Evolutionary conservation across 352 stramenopile genomes (phyloP), one percentile per base, ranked within the genome.

Genomic region (Phytophthora pluvialis): DNA sequence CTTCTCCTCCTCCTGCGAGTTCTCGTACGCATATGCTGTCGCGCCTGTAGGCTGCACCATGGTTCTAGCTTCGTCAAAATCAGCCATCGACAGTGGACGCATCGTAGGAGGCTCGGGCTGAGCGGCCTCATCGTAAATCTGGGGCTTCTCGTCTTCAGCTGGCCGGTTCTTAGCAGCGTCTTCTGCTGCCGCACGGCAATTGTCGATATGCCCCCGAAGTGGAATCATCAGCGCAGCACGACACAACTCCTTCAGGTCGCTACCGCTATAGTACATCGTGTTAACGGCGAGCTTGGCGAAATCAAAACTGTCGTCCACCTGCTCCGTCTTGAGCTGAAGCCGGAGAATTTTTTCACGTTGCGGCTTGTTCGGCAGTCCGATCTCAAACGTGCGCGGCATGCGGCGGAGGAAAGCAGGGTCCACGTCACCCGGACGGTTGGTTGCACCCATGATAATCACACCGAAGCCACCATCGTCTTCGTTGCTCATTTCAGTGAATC

Each of bases 371-470:
- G 97, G 97, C n/a, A 99, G 68, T 18, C 82, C 82, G 54, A 99
- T 98, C 63, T 97, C 85, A 70, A 99, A 99, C 32, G 93, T 92
- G 16, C 97, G 88, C n/a, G 97, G 96, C 73, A 99, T 94, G 21
- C 97, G 90, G 35, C 97, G 90, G 15, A 99, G 73, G 72, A 99
- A 98, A 12, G 97, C 97, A 35, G 90, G 81, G 70, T 99, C 94
- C 2, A 98, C 85, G 32, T 97, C 93, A 1, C 80, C 80, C 0
- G 93, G 93, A 1, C 93, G 91, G 73, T 99, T 99, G 0, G 97
- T 99, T 2, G 97, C 97, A 18, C 96, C 97, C 60, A 99, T 83
- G 15, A 99, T 90, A 60, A 99, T 95, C 39, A 99, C 94, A 43
- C 90, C 90, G 63, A 91, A 94, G 49, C 83, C 88, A 26, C 50